Evolutionary conservation across 108 stramenopile genomes (phyloP), one percentile per base, ranked within the genome.

Genomic region (Chaetoceros tenuissimus): DNA sequence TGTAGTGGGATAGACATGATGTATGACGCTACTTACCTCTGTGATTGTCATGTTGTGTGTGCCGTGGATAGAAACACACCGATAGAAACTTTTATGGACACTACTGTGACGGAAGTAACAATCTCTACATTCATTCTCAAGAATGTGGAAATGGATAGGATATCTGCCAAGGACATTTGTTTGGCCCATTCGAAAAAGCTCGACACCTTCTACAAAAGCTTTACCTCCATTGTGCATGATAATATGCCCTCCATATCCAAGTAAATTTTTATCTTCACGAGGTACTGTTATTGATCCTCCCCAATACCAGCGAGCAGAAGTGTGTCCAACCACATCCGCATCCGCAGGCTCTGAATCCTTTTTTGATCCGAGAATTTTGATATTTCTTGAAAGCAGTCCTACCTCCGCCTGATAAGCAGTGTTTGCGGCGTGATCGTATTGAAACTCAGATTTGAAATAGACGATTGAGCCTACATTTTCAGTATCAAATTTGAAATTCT

Each of bases 171-270:
- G 57, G 5, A 73, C 57, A 34, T 80, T 80, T 5, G 79, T 80
- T 54, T 75, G 74, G 17, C 79, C 79, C 79, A 80, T 80, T 8
- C 74, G 45, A 30, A 53, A 68, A 0, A 76, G 51, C 45, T 75
- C 57, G 1, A 75, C 67, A 18, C 75, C 76, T 51, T 63, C 58
- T 3, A 81, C 62, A 44, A 45, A 57, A 13, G 54, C 69, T 3
- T 24, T 27, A 19, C 67, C 75, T 22, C 57, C 62, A 2, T 52
- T 30, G 18, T 31, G 50, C 24, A 64, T 31, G 29, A 78, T 74
- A 51, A 70, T 55, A 43, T 80, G 79, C 0, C 79, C 79, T 13
- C 80, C 80, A 55, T 61, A 77, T 1, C 73, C 76, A 19, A 73
- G 74, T n/a, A 66, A 30, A 19, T 56, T 23, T 20, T 27, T 72